A percentile compares a stretch with the other conserved stretches of the same genome.
These are phyloP conservation scores for Centella asiatica DNA, from an alignment of 129 eudicot species.

Conservation along the genomic window DNA sequence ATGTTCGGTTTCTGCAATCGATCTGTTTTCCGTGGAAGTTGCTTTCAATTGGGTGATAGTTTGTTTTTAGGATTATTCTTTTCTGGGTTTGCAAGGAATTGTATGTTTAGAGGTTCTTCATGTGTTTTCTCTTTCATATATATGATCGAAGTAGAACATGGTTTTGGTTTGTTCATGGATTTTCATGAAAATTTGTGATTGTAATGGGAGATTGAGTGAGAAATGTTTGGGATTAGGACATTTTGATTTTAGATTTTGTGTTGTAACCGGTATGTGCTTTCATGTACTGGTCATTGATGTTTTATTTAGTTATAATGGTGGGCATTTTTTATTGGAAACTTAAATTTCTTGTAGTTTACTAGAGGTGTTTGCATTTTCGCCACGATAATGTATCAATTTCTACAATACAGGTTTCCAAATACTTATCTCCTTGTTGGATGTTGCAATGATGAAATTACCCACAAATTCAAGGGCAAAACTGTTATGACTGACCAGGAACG, in stretches of 20 bases:
- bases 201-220: too few species aligned
- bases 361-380: background rate
- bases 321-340: background rate
- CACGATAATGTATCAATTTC: background rate
- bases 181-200: too few species aligned
- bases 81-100: background rate
- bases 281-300: background rate
- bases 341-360: background rate
- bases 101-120: too few species aligned
- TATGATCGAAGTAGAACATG: too few species aligned
- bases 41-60: background rate
- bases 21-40: background rate
- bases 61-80: background rate
- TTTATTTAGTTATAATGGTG: background rate
- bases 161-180: too few species aligned
- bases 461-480: conserved; percentile 32
- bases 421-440: conserved; percentile 36
- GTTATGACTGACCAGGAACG: conserved; percentile 32
- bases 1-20: background rate
- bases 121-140: too few species aligned
- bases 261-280: background rate
- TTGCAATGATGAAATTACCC: conserved; percentile 32
- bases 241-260: too few species aligned
- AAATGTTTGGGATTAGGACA: background rate
- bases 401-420: conserved; percentile 25